phyloP scores from a whole-genome alignment of 2,329 filamentous ascomycete species.

The Neopestalotiopsis rosae region DNA sequence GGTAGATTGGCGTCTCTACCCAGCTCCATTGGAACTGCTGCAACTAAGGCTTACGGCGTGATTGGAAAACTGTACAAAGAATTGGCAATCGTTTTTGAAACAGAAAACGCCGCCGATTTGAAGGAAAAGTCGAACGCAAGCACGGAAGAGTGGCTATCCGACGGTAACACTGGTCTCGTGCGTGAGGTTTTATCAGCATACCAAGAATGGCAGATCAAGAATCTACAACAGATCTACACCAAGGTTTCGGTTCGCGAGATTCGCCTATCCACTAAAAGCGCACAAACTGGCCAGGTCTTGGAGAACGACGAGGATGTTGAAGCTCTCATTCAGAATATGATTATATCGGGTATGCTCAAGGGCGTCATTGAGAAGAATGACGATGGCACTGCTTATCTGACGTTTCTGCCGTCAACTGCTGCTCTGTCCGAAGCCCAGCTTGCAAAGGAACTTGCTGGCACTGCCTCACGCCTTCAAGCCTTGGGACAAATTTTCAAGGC shows the following conservation, averaged over 20 bases:
- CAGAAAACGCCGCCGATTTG: constrained; percentile 58
- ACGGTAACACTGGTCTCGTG: constrained; percentile 76
- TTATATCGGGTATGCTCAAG: constrained; percentile 56
- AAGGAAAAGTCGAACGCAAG: constrained; percentile 68
- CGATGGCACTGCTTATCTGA: constrained; percentile 52
- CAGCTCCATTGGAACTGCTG: constrained; percentile 53
- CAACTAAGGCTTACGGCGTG: constrained; percentile 51
- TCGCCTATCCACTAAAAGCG: constrained; percentile 56
- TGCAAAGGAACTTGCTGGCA: constrained; percentile 48
- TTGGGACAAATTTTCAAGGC: constrained; percentile 54
- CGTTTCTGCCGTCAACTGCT: constrained; percentile 51
- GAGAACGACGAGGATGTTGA: constrained; percentile 49
- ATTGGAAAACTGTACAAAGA: constrained; percentile 73
- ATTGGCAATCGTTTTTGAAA: constrained; percentile 72
- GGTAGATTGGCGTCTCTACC: constrained; percentile 66
- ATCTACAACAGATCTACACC: constrained; percentile 74
- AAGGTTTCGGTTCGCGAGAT: constrained; percentile 62
- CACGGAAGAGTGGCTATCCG: constrained; percentile 64
- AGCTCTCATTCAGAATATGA: constrained; percentile 59
- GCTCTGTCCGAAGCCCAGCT: constrained; percentile 57
- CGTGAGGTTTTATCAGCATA: constrained; percentile 72
- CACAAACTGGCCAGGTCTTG: constrained; percentile 54
- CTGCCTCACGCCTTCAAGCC: constrained; percentile 47
- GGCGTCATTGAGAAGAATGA: constrained; percentile 56
- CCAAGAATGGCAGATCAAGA: constrained; percentile 76